These are phyloP conservation scores for Coemansia sp. DNA, from an alignment of 192 early-diverging fungal genomes.

Conservation along the genomic window DNA sequence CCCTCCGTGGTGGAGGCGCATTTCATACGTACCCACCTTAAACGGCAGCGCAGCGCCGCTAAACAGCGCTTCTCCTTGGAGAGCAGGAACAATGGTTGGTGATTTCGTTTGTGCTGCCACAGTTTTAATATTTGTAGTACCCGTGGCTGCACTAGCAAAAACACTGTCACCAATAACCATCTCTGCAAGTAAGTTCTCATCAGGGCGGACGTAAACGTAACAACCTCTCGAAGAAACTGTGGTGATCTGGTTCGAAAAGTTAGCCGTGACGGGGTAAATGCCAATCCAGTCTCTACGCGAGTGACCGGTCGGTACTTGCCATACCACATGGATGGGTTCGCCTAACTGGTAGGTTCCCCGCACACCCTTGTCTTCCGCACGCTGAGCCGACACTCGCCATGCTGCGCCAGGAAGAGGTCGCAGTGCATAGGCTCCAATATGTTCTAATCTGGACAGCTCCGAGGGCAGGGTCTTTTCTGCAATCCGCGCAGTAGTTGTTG, in stretches of 20 bases:
- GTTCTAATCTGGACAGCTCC: slow-evolving; percentile 39
- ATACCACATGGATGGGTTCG: slow-evolving; percentile 69
- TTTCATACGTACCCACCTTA: slow-evolving; percentile 84
- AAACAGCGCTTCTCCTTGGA: slow-evolving; percentile 65
- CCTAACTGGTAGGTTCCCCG: slow-evolving; percentile 64
- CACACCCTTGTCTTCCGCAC: slow-evolving; percentile 9
- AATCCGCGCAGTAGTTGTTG: slow-evolving; percentile 48
- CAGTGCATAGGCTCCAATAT: slow-evolving; percentile 22
- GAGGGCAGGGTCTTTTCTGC: slow-evolving; percentile 41
- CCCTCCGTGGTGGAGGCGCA: slow-evolving; percentile 87
- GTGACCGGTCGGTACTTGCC: slow-evolving; percentile 75
- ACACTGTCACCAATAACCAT: slow-evolving; percentile 56
- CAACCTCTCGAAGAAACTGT: slow-evolving; percentile 69
- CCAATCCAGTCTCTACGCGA: slow-evolving; percentile 89
- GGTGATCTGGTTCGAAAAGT: slow-evolving; percentile 74
- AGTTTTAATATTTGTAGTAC: neutral
- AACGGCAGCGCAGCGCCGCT: slow-evolving; percentile 72
- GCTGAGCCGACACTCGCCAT: slow-evolving; percentile 11
- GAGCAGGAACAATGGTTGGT: slow-evolving; percentile 3
- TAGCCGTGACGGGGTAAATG: slow-evolving; percentile 76
- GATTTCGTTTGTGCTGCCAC: neutral
- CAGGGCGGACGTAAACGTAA: slow-evolving; percentile 65
- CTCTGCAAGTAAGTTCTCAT: slow-evolving; percentile 58
- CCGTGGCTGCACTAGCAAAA: slow-evolving; percentile 26
- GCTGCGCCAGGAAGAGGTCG: slow-evolving; percentile 33